Evolutionary conservation across 2,329 filamentous ascomycete species (phyloP).

Genomic region (Chaetomium globosum): DNA sequence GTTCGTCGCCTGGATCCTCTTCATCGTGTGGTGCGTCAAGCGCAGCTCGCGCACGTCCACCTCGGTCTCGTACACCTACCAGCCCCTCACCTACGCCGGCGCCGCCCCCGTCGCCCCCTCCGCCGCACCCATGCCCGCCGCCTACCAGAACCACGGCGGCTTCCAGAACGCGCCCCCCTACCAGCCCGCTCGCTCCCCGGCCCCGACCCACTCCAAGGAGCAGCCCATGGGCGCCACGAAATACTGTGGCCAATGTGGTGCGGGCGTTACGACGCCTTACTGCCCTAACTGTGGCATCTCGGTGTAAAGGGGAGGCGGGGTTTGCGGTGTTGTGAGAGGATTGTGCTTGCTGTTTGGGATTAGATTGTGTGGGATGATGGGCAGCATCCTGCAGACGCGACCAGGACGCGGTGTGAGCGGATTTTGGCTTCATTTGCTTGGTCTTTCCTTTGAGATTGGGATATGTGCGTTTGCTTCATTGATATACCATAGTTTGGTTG

Average conservation of each 20-base stretch:
- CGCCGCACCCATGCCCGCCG: background rate
- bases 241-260: constrained; percentile 16
- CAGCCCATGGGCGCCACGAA: background rate
- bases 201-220: background rate
- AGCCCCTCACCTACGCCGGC: constrained; percentile 13
- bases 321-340: background rate
- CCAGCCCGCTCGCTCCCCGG: background rate
- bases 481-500: background rate
- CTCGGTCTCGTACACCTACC: constrained; percentile 15
- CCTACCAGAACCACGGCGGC: constrained; percentile 2
- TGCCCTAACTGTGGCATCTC: constrained; percentile 16
- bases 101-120: background rate
- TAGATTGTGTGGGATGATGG: background rate
- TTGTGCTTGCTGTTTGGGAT: background rate
- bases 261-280: constrained; percentile 12
- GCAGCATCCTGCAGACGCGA: background rate
- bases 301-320: background rate
- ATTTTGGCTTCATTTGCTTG: background rate
- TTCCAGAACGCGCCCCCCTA: constrained; percentile 7
- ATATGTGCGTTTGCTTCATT: background rate
- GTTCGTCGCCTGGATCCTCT: constrained; percentile 20
- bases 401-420: background rate
- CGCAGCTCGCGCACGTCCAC: background rate
- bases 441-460: background rate
- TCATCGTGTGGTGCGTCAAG: constrained; percentile 24